Evolutionary conservation across 768 basidiomycete species (phyloP).

Genomic region (Antrodiella citrinella): DNA sequence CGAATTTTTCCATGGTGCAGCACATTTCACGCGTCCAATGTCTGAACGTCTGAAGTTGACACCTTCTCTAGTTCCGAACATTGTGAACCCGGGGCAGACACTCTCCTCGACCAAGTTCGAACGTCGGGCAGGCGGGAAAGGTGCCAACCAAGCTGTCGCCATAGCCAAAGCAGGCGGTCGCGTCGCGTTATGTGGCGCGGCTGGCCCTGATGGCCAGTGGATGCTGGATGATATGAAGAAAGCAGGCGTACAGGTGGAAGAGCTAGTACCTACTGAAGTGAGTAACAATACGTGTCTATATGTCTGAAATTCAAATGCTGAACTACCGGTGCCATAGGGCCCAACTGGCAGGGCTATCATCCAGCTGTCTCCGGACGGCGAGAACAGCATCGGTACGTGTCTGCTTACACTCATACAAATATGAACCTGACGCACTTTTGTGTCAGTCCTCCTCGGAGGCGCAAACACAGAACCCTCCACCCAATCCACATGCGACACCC

Average conservation of each 20-base stretch:
- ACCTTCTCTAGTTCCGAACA: conserved; percentile 34
- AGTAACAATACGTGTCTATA: background rate
- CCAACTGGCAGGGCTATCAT: conserved; percentile 54
- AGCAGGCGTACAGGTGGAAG: conserved; percentile 32
- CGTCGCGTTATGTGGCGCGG: conserved; percentile 41
- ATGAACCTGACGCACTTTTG: too few relatives aligned
- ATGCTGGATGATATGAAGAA: conserved; percentile 31
- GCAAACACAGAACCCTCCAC: conserved; percentile 42
- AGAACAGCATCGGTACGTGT: conserved; percentile 52
- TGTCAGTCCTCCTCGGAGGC: conserved; percentile 46
- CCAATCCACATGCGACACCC: conserved; percentile 15
- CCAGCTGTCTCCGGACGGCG: conserved; percentile 47
- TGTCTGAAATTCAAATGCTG: conserved; percentile 8
- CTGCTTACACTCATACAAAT: too few relatives aligned
- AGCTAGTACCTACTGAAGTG: conserved; percentile 34
- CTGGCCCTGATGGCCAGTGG: conserved; percentile 48
- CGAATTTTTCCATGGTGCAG: conserved; percentile 15
- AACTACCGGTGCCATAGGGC: conserved; percentile 23
- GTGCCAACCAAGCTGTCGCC: conserved; percentile 57
- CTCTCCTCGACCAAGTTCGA: conserved; percentile 44
- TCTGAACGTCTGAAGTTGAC: background rate
- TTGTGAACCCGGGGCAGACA: conserved; percentile 52
- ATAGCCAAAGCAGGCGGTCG: conserved; percentile 42
- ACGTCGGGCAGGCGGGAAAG: conserved; percentile 51
- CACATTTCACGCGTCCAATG: background rate